Evolutionary conservation across 768 basidiomycete species (phyloP).

Genomic region (Boletus rubescentipes): DNA sequence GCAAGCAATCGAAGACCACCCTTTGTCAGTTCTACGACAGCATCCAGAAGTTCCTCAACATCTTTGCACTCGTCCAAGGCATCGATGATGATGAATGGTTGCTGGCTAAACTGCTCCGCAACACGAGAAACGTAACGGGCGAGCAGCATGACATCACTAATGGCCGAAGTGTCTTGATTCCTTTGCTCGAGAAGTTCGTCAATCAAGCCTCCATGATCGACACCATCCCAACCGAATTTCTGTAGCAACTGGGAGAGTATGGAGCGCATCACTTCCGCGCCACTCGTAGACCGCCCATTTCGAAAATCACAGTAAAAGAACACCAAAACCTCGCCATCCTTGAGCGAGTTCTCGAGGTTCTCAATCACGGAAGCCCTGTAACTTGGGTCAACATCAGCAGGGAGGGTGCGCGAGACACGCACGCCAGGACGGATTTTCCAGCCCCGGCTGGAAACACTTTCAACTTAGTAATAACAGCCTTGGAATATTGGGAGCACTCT

Average conservation of each 20-base stretch:
- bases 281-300: neutral
- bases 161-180: neutral
- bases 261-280: slow-evolving; percentile 14
- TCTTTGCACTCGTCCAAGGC: slow-evolving; percentile 19
- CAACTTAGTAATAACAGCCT: neutral
- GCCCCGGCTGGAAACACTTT: slow-evolving; percentile 4
- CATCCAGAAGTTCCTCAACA: neutral
- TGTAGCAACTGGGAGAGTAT: slow-evolving; percentile 16
- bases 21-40: neutral
- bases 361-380: slow-evolving; percentile 17
- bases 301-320: slow-evolving; percentile 26
- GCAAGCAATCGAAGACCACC: slow-evolving; percentile 4
- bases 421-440: slow-evolving; percentile 19
- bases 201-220: neutral
- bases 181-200: neutral
- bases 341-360: neutral
- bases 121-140: slow-evolving; percentile 1
- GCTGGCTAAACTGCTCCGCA: neutral
- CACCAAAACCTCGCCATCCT: neutral
- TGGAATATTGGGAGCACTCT: neutral
- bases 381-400: neutral
- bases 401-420: neutral
- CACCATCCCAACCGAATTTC: neutral
- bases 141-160: neutral
- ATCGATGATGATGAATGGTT: slow-evolving; percentile 12